Evolutionary conservation across 1,139 yeast species (phyloP), one percentile per base, ranked within the genome.

Genomic region (Geotrichum cucujoidarum): DNA sequence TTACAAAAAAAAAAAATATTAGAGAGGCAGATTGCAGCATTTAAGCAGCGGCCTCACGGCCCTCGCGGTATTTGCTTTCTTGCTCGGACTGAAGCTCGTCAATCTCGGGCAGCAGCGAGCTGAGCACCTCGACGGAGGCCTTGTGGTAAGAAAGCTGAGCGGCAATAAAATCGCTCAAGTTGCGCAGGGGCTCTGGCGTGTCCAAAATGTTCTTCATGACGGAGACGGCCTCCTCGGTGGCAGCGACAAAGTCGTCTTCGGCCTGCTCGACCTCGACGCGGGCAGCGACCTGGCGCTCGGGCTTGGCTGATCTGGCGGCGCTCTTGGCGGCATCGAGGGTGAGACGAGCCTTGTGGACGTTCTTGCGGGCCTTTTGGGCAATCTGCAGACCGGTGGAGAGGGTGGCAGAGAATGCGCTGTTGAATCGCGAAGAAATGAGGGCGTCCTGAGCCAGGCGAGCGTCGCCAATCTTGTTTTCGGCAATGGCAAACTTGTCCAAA

Each of bases 241-340:
- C 85, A 57, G 86, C 87, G 40, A 94, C 95, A 65, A 88, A 87
- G 60, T 85, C 94, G 60, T 88, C 95, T 68, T 88, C 95, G 39
- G 90, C 82, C 56, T 82, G 80, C 65, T 88, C 95, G 76, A 87
- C 82, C 54, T 81, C 78, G 44, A 82, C 84, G 57, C 92, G 75
- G 54, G 86, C 77, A 50, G 81, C 81, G 6, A 88, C 86, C 61
- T 83, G 85, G 62, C 81, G 81, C 57, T 81, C 81, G 4, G 95
- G 90, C 61, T 75, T 78, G 27, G 89, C 81, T 57, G 78, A 74
- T 60, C 78, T 79, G 55, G 87, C 74, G 53, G 82, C 74, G 30
- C 82, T 71, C 68, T 94, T 78, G 38, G 94, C 83, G 58, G 89
- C 79, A 61, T 88, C 96, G 58, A 88, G 83, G 59, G 80, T 82